Evolutionary conservation across 768 basidiomycete genomes (phyloP).

Genomic region (Dictyophora rubrovolvata): DNA sequence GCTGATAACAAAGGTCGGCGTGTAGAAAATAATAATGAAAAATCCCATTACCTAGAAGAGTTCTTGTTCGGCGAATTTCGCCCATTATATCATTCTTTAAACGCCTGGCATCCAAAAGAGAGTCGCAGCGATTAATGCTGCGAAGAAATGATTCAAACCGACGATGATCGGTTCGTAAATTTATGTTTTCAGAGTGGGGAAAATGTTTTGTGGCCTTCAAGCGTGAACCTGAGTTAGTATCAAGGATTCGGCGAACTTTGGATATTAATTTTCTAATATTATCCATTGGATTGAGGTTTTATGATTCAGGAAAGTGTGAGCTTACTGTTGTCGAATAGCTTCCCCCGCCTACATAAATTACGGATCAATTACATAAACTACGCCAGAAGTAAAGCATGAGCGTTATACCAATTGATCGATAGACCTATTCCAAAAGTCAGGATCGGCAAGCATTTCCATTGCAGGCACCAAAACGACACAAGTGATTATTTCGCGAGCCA

Average conservation of each 20-base stretch:
- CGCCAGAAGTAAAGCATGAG: slow-evolving; percentile 2
- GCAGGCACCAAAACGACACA: slow-evolving; percentile 79
- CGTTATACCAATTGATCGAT: slow-evolving; percentile 82
- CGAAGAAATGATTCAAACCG: slow-evolving; percentile 89
- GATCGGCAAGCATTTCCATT: slow-evolving; percentile 88
- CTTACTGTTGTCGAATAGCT: slow-evolving; percentile 59
- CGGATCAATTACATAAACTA: slow-evolving; percentile 9
- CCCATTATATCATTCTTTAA: slow-evolving; percentile 86
- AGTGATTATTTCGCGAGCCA: slow-evolving; percentile 72
- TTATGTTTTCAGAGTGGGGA: slow-evolving; percentile 58
- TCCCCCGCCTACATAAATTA: slow-evolving; percentile 44
- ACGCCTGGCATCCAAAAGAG: slow-evolving; percentile 78
- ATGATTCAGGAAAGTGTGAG: not conserved
- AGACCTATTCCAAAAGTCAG: slow-evolving; percentile 92
- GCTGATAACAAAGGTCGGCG: slow-evolving; percentile 30
- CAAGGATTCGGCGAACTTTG: slow-evolving; percentile 75
- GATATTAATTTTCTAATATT: slow-evolving; percentile 64
- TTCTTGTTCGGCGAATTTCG: slow-evolving; percentile 77
- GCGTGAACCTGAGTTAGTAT: slow-evolving; percentile 52
- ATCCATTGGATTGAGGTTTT: not conserved
- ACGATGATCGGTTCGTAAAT: slow-evolving; percentile 65
- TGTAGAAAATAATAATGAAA: not conserved
- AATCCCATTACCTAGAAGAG: slow-evolving; percentile 48
- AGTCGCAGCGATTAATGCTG: slow-evolving; percentile 73
- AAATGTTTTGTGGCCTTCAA: slow-evolving; percentile 26